Evolutionary conservation across 805 yeast species (phyloP).

Genomic region (Teunomyces gatunensis): DNA sequence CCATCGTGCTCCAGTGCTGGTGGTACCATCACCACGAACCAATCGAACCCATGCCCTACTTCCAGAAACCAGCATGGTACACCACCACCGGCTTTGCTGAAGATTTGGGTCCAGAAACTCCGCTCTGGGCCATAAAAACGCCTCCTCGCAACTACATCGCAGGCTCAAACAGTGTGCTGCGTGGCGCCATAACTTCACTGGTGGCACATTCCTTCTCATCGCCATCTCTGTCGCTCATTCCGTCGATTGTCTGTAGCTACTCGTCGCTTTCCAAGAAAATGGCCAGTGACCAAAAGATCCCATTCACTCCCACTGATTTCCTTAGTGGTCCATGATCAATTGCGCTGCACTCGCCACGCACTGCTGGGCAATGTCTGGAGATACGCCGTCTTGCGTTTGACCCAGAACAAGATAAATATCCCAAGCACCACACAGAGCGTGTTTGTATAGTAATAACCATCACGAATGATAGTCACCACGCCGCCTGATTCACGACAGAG

Average conservation of each 20-base stretch:
- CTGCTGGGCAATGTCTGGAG: constrained; percentile 71
- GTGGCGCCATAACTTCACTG: background rate
- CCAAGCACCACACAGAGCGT: constrained; percentile 70
- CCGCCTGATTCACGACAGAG: constrained; percentile 59
- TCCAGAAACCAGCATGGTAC: constrained; percentile 42
- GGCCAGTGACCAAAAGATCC: constrained; percentile 33
- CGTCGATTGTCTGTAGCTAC: constrained; percentile 39
- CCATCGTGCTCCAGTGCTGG: constrained; percentile 36
- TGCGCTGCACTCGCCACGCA: constrained; percentile 65
- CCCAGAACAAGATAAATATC: constrained; percentile 61
- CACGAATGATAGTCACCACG: constrained; percentile 49
- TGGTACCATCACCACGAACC: constrained; percentile 14
- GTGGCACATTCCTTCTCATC: background rate
- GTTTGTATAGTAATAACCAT: constrained; percentile 85
- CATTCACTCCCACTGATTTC: constrained; percentile 43
- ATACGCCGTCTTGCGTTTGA: constrained; percentile 56
- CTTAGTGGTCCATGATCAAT: constrained; percentile 19
- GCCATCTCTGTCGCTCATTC: constrained; percentile 24
- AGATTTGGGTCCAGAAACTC: background rate
- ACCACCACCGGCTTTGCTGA: constrained; percentile 15
- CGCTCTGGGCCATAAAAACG: background rate
- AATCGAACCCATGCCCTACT: constrained; percentile 9
- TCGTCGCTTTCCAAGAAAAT: constrained; percentile 36
- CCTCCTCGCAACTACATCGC: constrained; percentile 7
- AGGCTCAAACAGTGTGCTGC: constrained; percentile 3